Evolutionary conservation across 352 stramenopile species (phyloP), one percentile per base, ranked within the genome.

Genomic region (Chrysophaeum taylorii): DNA sequence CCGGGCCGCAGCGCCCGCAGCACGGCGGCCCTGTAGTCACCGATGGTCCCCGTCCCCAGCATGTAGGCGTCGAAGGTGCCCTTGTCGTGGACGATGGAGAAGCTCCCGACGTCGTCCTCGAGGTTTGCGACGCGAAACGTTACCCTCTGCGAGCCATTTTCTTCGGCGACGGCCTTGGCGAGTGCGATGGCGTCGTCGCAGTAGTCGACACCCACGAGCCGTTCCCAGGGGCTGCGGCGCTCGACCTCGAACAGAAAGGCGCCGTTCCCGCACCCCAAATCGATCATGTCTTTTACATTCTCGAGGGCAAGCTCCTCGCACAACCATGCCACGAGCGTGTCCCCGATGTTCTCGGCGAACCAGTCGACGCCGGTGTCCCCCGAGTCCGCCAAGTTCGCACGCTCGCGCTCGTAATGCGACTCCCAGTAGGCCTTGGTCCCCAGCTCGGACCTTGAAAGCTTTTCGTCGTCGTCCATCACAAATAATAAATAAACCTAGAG

Each of bases 31-130:
- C 33, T 36, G 57, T 66, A 66, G 57, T 2, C 33, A 1, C n/a
- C 2, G 18, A 66, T 18, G 35, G 9, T 15, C 12, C 12, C 36
- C 16, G 25, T 36, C 2, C 33, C 35, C 33, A 66, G 57, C 57
- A 66, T 66, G 57, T 66, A 66, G 33, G 57, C 57, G 57, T 66
- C 57, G 57, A 66, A 66, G 57, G 57, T 66, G 33, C 57, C 57
- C 35, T 66, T 66, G 57, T 66, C 57, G 35, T 29, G 31, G 12
- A 66, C 57, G 33, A 45, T 9, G 57, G 12, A 31, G 57, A 48
- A 66, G 12, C 33, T 2, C 31, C 12, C 57, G 33, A 45, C 7
- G 57, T 66, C 57, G 31, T 9, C 57, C 12, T 25, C 33, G 31
- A 27, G 16, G n/a, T n/a, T n/a, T n/a, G n/a, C n/a, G n/a, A n/a